Evolutionary conservation across 371 early-diverging fungal species (phyloP).

Genomic region (Dichotomocladium elegans): DNA sequence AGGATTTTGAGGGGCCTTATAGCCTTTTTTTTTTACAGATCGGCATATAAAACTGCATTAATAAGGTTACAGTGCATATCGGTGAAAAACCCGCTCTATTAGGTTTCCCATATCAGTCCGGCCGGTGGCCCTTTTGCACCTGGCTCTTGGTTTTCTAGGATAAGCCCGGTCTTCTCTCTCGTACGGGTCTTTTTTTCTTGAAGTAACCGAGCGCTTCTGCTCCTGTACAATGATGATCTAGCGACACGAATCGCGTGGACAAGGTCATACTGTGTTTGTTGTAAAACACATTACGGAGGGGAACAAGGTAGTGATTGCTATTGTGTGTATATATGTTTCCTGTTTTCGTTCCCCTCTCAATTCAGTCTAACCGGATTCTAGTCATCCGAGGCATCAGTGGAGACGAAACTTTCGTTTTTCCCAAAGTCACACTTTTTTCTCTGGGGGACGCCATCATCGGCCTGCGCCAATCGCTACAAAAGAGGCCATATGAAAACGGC

Average conservation of each 20-base stretch:
- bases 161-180: not conserved
- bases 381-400: not conserved
- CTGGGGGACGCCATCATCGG: not conserved
- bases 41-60: slow-evolving; percentile 2
- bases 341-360: not conserved
- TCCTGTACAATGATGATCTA: not conserved
- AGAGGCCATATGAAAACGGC: not conserved
- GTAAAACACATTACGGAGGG: not conserved
- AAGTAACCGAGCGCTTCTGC: not conserved
- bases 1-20: slow-evolving; percentile 3
- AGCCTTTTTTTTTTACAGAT: not conserved
- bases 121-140: too few relatives aligned
- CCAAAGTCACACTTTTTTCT: not conserved
- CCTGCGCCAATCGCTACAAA: not conserved
- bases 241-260: not conserved
- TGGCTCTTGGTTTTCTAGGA: not conserved
- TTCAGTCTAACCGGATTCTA: not conserved
- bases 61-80: not conserved
- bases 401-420: not conserved
- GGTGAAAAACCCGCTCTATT: not conserved
- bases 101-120: not conserved
- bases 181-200: not conserved
- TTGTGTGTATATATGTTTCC: not conserved
- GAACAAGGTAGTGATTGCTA: not conserved
- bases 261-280: not conserved